Evolutionary conservation across 176 grass and related monocot species (phyloP), one percentile per base, ranked within the genome.

Genomic region (Cymbopogon citratus): DNA sequence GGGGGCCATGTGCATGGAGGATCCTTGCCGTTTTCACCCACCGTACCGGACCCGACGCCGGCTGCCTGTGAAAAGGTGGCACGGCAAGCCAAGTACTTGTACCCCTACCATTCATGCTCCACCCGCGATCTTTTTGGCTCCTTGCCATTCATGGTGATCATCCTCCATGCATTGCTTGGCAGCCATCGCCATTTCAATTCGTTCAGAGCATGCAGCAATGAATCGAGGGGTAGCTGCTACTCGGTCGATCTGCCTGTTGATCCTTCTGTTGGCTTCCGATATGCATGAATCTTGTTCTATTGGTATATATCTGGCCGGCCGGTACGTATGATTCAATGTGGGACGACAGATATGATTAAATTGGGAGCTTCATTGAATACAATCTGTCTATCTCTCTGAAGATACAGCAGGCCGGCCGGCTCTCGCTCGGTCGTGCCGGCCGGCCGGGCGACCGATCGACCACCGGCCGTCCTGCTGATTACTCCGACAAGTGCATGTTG

Each of bases 11-110:
- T 38, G 36, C 70, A 65, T 70, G 83, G 66, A 71, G 74, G 66
- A 71, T 70, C 28, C 66, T 72, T 63, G 6, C 83, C 52, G 83
- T 85, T 85, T 78, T 59, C 57, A 62, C 74, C 66, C 39, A 21
- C 66, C 28, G 68, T 44, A 44, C n/a, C 19, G 5, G 0, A 1
- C 8, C 9, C 9, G 68, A 23, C 33, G 38, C 66, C 21, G 63
- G 7, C 6, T 66, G 9, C 44, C 75, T 63, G 75, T 7, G 29
- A 27, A 34, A 10, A 26, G 11, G 18, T 72, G 41, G 29, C 33
- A 15, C 71, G 12, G 9, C 29, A 27, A 39, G 9, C 48, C 73
- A 75, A n/a, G 45, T 33, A 34, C 38, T 31, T 31, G 27, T 28
- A 13, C 12, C 14, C 4, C 18, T 31, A 52, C 24, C 44, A 63